Base-by-base conservation (phyloP, 306 rosid genomes). In the Pyrus pyrifolia region DNA sequence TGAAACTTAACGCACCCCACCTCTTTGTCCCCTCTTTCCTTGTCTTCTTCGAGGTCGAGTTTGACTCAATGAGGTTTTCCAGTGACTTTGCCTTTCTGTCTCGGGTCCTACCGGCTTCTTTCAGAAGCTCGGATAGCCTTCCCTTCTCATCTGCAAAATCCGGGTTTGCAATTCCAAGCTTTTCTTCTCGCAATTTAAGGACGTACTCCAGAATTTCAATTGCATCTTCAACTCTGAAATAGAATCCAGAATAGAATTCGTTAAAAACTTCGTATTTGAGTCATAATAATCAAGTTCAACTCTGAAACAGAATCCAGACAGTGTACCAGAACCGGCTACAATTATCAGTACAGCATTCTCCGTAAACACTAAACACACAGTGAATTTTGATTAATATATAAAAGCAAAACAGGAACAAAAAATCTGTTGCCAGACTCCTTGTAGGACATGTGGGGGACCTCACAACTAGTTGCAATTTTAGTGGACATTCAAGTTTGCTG, bases 101-200 rank as follows among this genome's bases (percentile, higher is more conserved):
- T 55, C 98, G 85, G 52, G 92, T 96, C 85, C 91, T 91, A 7
- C 99, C 99, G 55, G 99, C 97, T 85, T 96, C 99, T 82, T 96
- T 96, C 89, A 96, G 93, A 23, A 93, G 95, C 86, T 91, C 98
- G 3, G 89, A 90, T 27, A 93, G 77, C 74, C 98, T 83, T 22
- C 97, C 88, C 88, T 93, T 93, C 89, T 93, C 97, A 46, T 93
- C 97, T 85, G 89, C 97, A 68, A 93, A 93, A 86, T 93, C 98
- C 29, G 98, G 97, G 83, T 93, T 93, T 18, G 98, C 98, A 49
- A 89, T 91, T 79, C 98, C 98, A 19, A 93, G 98, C 90, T 89
- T 93, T 78, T 93, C 95, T 81, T 90, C 95, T 67, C 92, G 85
- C 81, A 90, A 76, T 70, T 92, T 96, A 13, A 96, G 96, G 69